Conservation (phyloP, 495 filamentous ascomycete species). For the Neurospora intermedia region DNA sequence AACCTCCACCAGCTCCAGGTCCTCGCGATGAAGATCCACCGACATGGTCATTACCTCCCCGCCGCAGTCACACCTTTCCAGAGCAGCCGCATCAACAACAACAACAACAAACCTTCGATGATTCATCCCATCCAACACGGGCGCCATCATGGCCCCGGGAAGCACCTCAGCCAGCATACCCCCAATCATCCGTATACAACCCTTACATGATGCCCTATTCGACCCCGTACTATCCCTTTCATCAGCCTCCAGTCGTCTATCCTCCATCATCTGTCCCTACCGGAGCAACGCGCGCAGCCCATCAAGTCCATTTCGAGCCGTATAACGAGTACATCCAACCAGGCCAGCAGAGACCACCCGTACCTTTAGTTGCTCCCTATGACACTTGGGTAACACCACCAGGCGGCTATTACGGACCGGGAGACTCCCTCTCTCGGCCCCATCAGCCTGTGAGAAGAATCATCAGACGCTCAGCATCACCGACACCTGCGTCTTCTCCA, state of each 20-base stretch:
- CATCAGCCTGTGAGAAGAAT: background rate
- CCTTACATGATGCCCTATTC: background rate
- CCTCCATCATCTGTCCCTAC: background rate
- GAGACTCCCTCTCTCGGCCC: background rate
- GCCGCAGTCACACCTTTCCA: background rate
- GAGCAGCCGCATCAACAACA: background rate
- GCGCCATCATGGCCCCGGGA: background rate
- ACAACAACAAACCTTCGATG: background rate
- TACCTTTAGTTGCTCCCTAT: background rate
- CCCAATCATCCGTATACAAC: background rate
- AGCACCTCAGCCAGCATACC: background rate
- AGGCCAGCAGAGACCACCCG: background rate
- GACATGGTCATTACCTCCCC: background rate
- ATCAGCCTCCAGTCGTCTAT: background rate
- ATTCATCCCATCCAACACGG: background rate
- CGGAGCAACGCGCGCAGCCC: background rate
- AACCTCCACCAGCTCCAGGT: background rate
- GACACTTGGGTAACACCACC: background rate
- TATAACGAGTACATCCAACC: background rate
- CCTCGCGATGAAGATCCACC: background rate
- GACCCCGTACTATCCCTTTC: background rate
- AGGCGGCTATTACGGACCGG: background rate
- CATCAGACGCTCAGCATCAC: background rate
- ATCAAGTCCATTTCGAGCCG: background rate
- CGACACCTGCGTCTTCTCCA: background rate